These are phyloP conservation scores for Rhodotorula sp. DNA, from an alignment of 1,284 basidiomycete species.

Conservation along the genomic window DNA sequence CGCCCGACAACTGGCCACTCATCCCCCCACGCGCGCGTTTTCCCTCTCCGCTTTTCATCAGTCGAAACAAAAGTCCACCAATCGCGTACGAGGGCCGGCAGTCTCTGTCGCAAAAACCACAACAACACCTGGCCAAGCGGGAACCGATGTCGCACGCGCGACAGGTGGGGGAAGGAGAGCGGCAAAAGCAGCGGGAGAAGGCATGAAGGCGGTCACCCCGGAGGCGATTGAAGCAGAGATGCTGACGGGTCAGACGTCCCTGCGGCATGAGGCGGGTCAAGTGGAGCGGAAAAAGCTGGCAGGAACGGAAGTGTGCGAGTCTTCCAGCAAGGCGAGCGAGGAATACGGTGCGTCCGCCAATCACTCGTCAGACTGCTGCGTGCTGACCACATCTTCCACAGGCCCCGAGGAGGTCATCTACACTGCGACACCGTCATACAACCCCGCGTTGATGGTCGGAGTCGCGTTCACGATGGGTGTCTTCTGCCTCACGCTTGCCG, in stretches of 20 bases:
- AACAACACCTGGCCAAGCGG: conserved; percentile 14
- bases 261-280: neutral
- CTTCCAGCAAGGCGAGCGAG: neutral
- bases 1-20: neutral
- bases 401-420: conserved; percentile 30
- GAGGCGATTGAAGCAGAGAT: conserved; percentile 21
- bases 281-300: conserved; percentile 12
- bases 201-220: neutral
- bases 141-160: conserved; percentile 14
- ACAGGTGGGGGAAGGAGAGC: conserved; percentile 4
- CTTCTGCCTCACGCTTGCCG: conserved; percentile 27
- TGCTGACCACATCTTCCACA: neutral
- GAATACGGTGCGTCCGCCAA: conserved; percentile 2
- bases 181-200: neutral
- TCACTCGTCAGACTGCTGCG: too few relatives aligned
- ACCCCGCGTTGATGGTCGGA: conserved; percentile 31
- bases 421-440: conserved; percentile 27
- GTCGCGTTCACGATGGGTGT: conserved; percentile 27
- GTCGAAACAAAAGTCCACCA: conserved; percentile 11
- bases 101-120: neutral
- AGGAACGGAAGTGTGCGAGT: conserved; percentile 14
- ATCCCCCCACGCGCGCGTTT: neutral
- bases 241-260: neutral
- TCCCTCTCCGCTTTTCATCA: conserved; percentile 2
- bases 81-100: neutral